Conservation (phyloP, 352 stramenopile species). For the Thalassiosira mediterranea region DNA sequence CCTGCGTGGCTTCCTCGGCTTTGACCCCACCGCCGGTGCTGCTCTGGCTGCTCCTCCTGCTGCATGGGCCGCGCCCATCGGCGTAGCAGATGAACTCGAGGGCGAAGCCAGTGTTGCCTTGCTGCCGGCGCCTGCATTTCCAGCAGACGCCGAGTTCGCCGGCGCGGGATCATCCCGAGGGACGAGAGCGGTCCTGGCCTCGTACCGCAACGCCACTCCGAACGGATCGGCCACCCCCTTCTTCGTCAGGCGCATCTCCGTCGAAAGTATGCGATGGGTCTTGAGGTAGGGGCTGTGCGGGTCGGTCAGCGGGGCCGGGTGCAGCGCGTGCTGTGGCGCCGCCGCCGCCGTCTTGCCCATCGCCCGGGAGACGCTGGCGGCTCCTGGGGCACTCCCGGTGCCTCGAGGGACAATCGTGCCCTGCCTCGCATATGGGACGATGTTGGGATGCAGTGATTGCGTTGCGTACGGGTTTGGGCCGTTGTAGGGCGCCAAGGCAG, state of each 20-base stretch:
- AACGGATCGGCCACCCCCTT: constrained; percentile 27
- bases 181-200: constrained; percentile 40
- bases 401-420: background rate
- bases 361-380: background rate
- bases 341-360: too few species aligned
- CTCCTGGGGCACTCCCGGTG: constrained; percentile 2
- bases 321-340: constrained; percentile 9
- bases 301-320: constrained; percentile 18
- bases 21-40: background rate
- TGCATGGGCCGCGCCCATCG: background rate
- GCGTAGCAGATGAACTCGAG: background rate
- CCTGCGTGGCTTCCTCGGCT: constrained; percentile 24
- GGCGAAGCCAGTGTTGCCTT: background rate
- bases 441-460: background rate
- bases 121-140: background rate
- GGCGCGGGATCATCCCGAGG: constrained; percentile 7
- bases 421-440: background rate
- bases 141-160: constrained; percentile 1
- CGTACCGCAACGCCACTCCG: constrained; percentile 35
- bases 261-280: constrained; percentile 19
- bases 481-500: too few species aligned
- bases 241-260: constrained; percentile 25
- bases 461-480: background rate
- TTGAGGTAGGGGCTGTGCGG: constrained; percentile 31
- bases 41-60: background rate